Conservation (phyloP, 2,329 filamentous ascomycete genomes). For the Lachnellula subtilissima region DNA sequence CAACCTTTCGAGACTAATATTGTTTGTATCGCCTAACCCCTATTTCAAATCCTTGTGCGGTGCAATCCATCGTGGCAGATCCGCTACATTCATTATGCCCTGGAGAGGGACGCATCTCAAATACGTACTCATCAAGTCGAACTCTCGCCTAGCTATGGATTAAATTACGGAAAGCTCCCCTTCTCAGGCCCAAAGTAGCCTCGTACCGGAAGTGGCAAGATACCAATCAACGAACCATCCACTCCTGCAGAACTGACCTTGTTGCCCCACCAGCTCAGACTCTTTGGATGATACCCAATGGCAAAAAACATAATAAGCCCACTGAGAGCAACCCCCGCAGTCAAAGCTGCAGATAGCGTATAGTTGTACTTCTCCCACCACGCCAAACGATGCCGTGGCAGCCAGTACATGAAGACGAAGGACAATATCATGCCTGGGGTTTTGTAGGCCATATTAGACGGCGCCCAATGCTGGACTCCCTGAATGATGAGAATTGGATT, state of each 20-base stretch:
- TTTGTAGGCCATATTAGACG: conserved; percentile 40
- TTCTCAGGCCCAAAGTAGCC: conserved; percentile 33
- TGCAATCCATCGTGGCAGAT: too few species aligned
- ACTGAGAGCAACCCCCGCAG: conserved; percentile 39
- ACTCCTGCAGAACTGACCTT: conserved; percentile 36
- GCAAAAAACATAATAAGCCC: conserved; percentile 42
- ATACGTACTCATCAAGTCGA: too few species aligned
- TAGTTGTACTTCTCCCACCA: conserved; percentile 47
- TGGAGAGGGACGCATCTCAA: too few species aligned
- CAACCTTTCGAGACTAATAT: too few species aligned
- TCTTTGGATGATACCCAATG: conserved; percentile 35
- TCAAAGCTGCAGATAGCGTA: conserved; percentile 39
- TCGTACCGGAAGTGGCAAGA: conserved; percentile 30
- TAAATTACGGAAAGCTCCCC: conserved; percentile 9
- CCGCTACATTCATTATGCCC: too few species aligned
- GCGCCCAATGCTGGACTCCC: conserved; percentile 41
- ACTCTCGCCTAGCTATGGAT: too few species aligned
- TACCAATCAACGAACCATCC: conserved; percentile 27
- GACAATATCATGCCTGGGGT: conserved; percentile 39
- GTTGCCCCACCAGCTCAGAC: conserved; percentile 43
- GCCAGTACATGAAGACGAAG: conserved; percentile 41
- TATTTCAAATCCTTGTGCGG: too few species aligned
- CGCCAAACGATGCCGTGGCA: conserved; percentile 35
- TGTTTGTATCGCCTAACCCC: too few species aligned
- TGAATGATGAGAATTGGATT: conserved; percentile 39